Evolutionary conservation across 352 stramenopile genomes (phyloP).

Genomic region (Pythium rishiriense): DNA sequence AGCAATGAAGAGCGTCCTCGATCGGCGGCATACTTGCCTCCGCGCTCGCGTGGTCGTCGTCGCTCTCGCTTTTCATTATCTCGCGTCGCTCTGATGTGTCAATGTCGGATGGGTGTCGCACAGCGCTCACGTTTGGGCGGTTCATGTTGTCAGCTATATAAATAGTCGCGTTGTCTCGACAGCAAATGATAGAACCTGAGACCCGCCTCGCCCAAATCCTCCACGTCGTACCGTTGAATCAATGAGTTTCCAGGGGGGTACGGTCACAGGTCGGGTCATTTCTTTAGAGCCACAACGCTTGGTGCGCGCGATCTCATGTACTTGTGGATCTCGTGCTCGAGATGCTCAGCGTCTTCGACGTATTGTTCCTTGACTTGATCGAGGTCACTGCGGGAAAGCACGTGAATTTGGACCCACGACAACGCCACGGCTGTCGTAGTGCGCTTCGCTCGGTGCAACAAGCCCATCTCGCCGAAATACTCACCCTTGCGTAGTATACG

Average conservation of each 20-base stretch:
- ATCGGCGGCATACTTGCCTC: no score
- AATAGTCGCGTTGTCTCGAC: background rate
- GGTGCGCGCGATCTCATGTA: conserved; percentile 46
- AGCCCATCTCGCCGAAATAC: conserved; percentile 81
- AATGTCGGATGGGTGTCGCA: no score
- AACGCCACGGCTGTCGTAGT: conserved; percentile 67
- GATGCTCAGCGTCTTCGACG: conserved; percentile 47
- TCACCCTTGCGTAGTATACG: conserved; percentile 68
- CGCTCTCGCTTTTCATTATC: no score
- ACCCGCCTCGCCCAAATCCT: no score
- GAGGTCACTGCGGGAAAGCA: conserved; percentile 56
- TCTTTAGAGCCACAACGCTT: background rate
- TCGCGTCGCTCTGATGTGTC: no score
- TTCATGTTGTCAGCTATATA: background rate
- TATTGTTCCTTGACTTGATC: conserved; percentile 70
- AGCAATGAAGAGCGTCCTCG: no score
- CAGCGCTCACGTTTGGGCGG: no score
- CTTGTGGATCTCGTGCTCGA: conserved; percentile 44
- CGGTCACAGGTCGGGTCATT: no score
- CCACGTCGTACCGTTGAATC: no score
- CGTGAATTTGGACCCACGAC: conserved; percentile 77
- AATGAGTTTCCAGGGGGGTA: no score
- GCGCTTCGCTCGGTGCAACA: conserved; percentile 63
- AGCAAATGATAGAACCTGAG: background rate
- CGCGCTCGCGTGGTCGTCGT: background rate